phyloP scores from a whole-genome alignment of 495 filamentous ascomycete species.

The Trichoderma virens region DNA sequence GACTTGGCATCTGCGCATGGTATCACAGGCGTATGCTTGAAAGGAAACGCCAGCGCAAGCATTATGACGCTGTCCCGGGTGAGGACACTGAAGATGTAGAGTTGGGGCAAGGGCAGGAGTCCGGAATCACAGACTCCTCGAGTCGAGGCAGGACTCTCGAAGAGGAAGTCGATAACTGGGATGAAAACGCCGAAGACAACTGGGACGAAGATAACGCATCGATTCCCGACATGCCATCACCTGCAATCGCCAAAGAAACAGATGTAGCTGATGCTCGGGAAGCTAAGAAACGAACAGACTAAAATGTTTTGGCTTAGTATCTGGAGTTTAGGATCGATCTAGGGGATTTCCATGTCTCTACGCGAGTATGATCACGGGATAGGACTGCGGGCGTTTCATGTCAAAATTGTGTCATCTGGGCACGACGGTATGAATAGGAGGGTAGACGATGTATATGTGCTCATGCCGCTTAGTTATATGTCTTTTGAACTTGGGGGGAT shows the following conservation, averaged over 20 bases:
- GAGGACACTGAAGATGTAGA: slow-evolving; percentile 45
- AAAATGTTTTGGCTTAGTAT: slow-evolving; percentile 11
- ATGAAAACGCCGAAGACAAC: slow-evolving; percentile 67
- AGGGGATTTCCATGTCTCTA: background rate
- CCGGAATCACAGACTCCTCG: slow-evolving; percentile 32
- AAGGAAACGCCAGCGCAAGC: slow-evolving; percentile 65
- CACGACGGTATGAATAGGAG: background rate
- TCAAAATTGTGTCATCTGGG: background rate
- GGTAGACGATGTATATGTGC: background rate
- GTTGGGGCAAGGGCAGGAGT: slow-evolving; percentile 47
- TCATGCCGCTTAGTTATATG: background rate
- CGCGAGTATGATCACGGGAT: background rate
- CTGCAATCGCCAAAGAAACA: slow-evolving; percentile 8
- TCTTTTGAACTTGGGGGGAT: background rate
- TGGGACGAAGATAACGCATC: slow-evolving; percentile 60
- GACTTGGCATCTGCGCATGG: slow-evolving; percentile 68
- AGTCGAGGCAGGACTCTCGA: slow-evolving; percentile 44
- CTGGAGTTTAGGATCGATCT: background rate
- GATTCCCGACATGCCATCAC: slow-evolving; percentile 17
- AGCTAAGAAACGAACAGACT: slow-evolving; percentile 34
- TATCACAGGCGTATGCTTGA: slow-evolving; percentile 96
- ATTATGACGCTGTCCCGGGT: slow-evolving; percentile 54
- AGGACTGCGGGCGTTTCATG: background rate
- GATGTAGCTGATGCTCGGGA: slow-evolving; percentile 18
- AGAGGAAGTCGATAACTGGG: slow-evolving; percentile 75